These are phyloP conservation scores for Eragrostis curvula DNA, from an alignment of 176 grass and related monocot species.

Conservation along the genomic window DNA sequence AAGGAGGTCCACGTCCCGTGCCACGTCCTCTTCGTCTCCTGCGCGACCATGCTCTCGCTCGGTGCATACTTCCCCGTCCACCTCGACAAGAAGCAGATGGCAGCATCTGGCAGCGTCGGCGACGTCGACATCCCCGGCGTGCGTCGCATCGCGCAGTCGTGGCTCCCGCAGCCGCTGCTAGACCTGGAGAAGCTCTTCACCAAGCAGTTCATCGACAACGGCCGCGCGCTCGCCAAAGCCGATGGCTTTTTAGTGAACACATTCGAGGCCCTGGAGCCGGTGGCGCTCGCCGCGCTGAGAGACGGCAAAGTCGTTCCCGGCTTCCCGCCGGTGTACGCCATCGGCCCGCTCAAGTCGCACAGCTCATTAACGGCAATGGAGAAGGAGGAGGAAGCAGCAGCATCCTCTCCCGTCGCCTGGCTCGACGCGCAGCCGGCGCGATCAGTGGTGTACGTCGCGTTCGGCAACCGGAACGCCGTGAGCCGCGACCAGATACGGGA, in stretches of 20 bases:
- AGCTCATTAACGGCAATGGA: no score
- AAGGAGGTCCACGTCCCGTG: slow-evolving; percentile 30
- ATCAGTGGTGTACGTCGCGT: no score
- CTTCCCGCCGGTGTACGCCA: slow-evolving; percentile 45
- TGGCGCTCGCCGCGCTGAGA: slow-evolving; percentile 50
- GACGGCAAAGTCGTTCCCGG: slow-evolving; percentile 38
- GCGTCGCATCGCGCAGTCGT: neutral
- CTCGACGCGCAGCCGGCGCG: slow-evolving; percentile 5
- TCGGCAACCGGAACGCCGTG: no score
- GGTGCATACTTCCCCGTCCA: slow-evolving; percentile 42
- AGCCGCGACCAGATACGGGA: no score
- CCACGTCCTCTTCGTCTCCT: slow-evolving; percentile 62
- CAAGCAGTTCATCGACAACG: slow-evolving; percentile 55
- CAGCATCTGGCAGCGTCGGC: neutral
- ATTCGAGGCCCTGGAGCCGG: slow-evolving; percentile 59
- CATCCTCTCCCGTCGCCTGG: slow-evolving; percentile 22
- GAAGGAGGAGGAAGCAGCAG: no score
- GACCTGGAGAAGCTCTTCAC: slow-evolving; percentile 58
- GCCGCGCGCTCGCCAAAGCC: slow-evolving; percentile 21
- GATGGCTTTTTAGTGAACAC: slow-evolving; percentile 60
- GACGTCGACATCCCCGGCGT: slow-evolving; percentile 58
- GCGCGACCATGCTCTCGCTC: slow-evolving; percentile 68
- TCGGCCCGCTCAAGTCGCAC: slow-evolving; percentile 41
- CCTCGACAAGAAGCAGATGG: neutral
- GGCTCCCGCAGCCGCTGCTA: slow-evolving; percentile 36